Base-by-base conservation (phyloP, 345 rosid genomes). In the Theobroma cacao region DNA sequence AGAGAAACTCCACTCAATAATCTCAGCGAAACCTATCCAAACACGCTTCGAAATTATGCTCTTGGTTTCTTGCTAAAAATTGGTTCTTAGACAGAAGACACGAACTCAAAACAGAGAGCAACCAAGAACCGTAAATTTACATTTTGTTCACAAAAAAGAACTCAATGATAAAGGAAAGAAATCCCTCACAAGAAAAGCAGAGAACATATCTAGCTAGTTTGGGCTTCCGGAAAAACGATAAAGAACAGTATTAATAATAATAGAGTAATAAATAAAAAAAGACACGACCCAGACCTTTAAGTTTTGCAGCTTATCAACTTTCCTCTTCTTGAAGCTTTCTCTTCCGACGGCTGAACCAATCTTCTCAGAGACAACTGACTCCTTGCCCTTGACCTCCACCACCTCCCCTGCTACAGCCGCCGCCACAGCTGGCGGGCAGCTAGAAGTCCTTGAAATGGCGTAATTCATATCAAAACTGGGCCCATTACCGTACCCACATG, bases 321-420 rank as follows among this genome's bases (percentile, higher is more conserved):
- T 95, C 80, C 98, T 84, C 83, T 92, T 95, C 92, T 86, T 92
- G 81, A 82, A 78, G 80, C 86, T 88, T 59, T 87, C 89, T 82
- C 62, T 87, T 34, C 80, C 86, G 26, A 70, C 79, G 20, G 71
- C 83, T 24, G 82, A 61, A 68, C 67, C 66, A 58, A 72, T 47
- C 77, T 80, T 85, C n/a, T 80, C 89, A 31, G 82, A 78, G 73
- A 69, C 50, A 53, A 66, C 41, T 0, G 83, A 79, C 66, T 78
- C 85, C 65, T 75, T 75, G 2, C 6, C 78, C 64, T 82, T 81
- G 58, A n/a, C 78, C 72, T 50, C 83, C 75, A 17, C 78, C 22
- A 74, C 76, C 20, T 63, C 77, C 8, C 71, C 48, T 5, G 80
- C 75, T 26, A 30, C 72, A 18, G 85, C 75, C 17, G 72, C 85